These are phyloP conservation scores for Candida oleophila DNA, from an alignment of 805 yeast genomes.

Conservation along the genomic window DNA sequence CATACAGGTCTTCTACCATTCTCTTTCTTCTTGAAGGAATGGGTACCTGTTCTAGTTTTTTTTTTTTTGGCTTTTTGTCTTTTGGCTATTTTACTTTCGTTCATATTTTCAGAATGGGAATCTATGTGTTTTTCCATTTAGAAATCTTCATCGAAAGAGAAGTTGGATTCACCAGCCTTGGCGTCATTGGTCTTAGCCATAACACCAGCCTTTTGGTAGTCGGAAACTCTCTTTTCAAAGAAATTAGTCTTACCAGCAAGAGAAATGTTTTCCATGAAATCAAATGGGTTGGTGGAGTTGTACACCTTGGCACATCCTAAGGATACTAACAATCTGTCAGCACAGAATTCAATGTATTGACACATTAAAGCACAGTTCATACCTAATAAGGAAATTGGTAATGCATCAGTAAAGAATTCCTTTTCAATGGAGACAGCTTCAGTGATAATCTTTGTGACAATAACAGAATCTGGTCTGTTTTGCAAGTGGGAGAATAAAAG, in stretches of 20 bases:
- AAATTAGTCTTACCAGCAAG: constrained; percentile 98
- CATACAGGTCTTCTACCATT: background rate
- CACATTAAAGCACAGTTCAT: constrained; percentile 94
- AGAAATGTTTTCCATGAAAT: constrained; percentile 98
- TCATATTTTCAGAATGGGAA: background rate
- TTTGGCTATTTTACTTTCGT: no score
- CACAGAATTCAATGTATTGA: constrained; percentile 96
- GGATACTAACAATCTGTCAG: constrained; percentile 90
- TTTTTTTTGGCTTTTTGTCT: no score
- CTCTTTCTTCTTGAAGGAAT: background rate
- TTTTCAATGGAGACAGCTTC: constrained; percentile 96
- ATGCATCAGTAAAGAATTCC: constrained; percentile 91
- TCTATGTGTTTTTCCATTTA: constrained; percentile 41
- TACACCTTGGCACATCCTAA: constrained; percentile 87
- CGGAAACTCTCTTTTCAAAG: constrained; percentile 98
- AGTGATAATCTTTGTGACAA: constrained; percentile 82
- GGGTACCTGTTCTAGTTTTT: background rate
- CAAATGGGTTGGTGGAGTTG: constrained; percentile 92
- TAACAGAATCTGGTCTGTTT: constrained; percentile 78
- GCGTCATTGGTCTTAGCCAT: constrained; percentile 71
- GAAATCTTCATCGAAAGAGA: constrained; percentile 92
- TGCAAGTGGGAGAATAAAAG: constrained; percentile 88
- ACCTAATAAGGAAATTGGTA: constrained; percentile 90
- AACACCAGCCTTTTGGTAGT: constrained; percentile 99
- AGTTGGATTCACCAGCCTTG: constrained; percentile 50